These are phyloP conservation scores for Exophiala phaeomuriformis DNA, from an alignment of 2,329 filamentous ascomycete genomes.

Conservation along the genomic window DNA sequence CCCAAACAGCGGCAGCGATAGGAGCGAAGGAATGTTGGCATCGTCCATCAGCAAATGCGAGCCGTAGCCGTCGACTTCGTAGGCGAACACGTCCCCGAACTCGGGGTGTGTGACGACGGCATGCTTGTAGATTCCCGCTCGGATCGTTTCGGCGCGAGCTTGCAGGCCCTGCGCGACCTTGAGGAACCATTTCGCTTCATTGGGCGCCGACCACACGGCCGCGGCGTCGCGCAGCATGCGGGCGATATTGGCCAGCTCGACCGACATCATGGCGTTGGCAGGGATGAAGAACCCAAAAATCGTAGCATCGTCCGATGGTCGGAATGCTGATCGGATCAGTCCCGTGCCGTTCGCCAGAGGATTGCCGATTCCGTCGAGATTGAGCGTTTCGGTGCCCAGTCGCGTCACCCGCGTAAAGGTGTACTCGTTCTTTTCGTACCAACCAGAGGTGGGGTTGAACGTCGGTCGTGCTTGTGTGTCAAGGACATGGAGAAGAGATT, in stretches of 20 bases:
- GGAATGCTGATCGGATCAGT: constrained; percentile 82
- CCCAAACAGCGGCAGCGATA: constrained; percentile 49
- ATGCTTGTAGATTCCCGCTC: constrained; percentile 73
- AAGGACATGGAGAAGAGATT: constrained; percentile 66
- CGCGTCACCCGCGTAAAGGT: constrained; percentile 78
- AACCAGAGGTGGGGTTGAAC: constrained; percentile 61
- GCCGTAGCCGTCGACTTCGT: constrained; percentile 59
- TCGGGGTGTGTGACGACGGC: constrained; percentile 54
- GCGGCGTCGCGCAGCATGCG: constrained; percentile 53
- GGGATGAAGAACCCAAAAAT: constrained; percentile 94
- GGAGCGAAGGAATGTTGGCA: constrained; percentile 57
- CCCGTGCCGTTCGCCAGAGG: constrained; percentile 78
- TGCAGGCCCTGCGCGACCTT: constrained; percentile 45
- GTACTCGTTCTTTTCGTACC: constrained; percentile 67
- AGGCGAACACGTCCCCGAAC: constrained; percentile 56
- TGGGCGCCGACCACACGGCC: background rate
- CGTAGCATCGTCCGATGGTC: constrained; percentile 89
- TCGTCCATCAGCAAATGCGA: constrained; percentile 58
- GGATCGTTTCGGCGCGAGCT: constrained; percentile 57
- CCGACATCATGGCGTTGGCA: constrained; percentile 91
- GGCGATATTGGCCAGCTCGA: constrained; percentile 71
- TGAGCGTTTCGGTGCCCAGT: constrained; percentile 82
- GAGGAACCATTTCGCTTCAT: constrained; percentile 24
- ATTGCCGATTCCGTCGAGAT: constrained; percentile 76
- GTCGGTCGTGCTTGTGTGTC: constrained; percentile 73